A percentile compares a stretch with the other conserved stretches of the same genome.
Evolutionary conservation across 2,329 filamentous ascomycete genomes (phyloP).

Genomic region (Ophiostoma triangulosporum): DNA sequence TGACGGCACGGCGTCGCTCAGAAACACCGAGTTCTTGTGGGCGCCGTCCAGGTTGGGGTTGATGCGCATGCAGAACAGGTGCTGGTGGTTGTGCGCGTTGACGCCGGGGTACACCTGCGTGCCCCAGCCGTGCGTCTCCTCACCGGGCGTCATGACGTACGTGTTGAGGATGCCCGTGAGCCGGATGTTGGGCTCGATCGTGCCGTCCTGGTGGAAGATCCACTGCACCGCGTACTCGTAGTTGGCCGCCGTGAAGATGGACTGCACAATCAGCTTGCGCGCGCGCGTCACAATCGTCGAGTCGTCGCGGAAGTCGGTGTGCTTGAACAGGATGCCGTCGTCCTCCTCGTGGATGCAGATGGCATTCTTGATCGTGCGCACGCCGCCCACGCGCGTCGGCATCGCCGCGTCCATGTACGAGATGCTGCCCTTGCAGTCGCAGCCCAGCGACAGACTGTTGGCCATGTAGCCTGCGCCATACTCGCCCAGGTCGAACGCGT

Average conservation of each 20-base stretch:
- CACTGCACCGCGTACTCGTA: constrained; percentile 59
- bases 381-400: constrained; percentile 59
- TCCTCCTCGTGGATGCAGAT: constrained; percentile 95
- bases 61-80: constrained; percentile 81
- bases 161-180: constrained; percentile 90
- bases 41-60: constrained; percentile 84
- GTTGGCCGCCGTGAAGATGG: constrained; percentile 90
- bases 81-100: constrained; percentile 92
- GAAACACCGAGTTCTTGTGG: constrained; percentile 69
- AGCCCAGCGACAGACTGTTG: constrained; percentile 61
- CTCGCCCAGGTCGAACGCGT: constrained; percentile 70
- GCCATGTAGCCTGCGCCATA: constrained; percentile 68
- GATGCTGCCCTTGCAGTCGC: constrained; percentile 81
- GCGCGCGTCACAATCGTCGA: constrained; percentile 75
- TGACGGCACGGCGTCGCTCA: constrained; percentile 60
- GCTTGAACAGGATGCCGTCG: constrained; percentile 82
- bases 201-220: constrained; percentile 56
- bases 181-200: constrained; percentile 82
- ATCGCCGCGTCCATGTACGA: constrained; percentile 85
- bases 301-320: constrained; percentile 83
- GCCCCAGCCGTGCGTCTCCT: constrained; percentile 77
- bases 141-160: constrained; percentile 64
- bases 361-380: constrained; percentile 77
- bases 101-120: constrained; percentile 84
- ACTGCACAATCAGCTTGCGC: constrained; percentile 73